Evolutionary conservation across 257 asterid species (phyloP).

Genomic region (Solanum verrucosum): DNA sequence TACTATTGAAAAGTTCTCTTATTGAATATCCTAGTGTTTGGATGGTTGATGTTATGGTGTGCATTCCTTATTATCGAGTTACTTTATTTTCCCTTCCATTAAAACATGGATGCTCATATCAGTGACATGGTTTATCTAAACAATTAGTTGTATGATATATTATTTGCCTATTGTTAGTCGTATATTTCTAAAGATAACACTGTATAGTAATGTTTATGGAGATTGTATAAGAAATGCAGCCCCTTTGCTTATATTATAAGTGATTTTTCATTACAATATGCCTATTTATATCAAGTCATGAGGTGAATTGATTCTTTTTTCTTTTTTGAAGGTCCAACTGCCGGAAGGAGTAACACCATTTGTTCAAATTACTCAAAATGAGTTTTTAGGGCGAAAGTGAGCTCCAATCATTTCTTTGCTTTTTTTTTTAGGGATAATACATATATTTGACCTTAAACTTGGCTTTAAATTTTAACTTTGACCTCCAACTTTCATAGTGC

Average conservation of each 20-base stretch:
- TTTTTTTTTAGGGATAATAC: background rate
- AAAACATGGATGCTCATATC: background rate
- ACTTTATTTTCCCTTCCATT: background rate
- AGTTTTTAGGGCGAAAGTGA: slow-evolving; percentile 51
- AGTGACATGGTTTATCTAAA: background rate
- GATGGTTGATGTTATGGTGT: background rate
- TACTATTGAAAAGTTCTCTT: background rate
- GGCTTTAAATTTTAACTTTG: no score
- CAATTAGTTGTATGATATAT: background rate
- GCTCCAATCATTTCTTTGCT: slow-evolving; percentile 8
- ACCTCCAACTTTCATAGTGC: no score
- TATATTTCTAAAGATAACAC: background rate
- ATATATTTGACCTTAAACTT: no score
- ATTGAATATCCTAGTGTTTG: background rate
- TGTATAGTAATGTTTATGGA: background rate
- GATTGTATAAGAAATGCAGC: background rate
- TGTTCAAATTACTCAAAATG: slow-evolving; percentile 49
- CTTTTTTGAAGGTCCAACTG: slow-evolving; percentile 38
- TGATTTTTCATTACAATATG: background rate
- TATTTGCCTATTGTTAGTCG: background rate
- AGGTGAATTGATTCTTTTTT: slow-evolving; percentile 5
- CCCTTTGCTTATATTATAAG: background rate
- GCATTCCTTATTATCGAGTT: background rate
- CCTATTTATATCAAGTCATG: slow-evolving; percentile 9
- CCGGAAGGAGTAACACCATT: slow-evolving; percentile 50